Evolutionary conservation across 1,284 basidiomycete species (phyloP).

Genomic region (Leccinum fuscescens): DNA sequence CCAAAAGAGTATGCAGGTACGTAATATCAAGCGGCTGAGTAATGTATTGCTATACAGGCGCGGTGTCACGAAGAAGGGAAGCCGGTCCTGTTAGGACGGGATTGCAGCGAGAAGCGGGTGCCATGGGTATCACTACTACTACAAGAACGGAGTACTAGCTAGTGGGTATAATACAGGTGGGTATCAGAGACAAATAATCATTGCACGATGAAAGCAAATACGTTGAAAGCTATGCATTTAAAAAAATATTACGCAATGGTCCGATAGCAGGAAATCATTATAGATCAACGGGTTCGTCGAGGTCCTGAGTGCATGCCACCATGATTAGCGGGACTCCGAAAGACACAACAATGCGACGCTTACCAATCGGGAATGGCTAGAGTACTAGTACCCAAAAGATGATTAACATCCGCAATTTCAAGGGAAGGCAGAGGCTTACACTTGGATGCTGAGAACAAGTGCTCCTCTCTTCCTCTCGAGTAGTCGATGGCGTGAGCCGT

Average conservation of each 20-base stretch:
- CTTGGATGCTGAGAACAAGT: not conserved
- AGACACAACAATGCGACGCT: not conserved
- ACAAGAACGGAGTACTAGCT: not conserved
- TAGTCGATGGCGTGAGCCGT: not conserved
- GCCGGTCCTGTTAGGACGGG: not conserved
- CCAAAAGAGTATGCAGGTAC: not conserved
- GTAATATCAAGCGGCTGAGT: not conserved
- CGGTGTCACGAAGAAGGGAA: not conserved
- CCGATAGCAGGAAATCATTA: not conserved
- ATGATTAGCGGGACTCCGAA: not conserved
- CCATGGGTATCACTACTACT: not conserved
- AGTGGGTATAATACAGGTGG: not conserved
- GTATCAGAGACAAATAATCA: not conserved
- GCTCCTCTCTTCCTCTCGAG: not conserved
- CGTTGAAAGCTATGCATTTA: not conserved
- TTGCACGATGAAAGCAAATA: not conserved
- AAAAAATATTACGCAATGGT: not conserved
- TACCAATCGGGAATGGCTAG: conserved; percentile 28
- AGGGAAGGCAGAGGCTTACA: not conserved
- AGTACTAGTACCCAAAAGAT: conserved; percentile 13
- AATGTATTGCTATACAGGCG: not conserved
- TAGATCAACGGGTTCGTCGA: not conserved
- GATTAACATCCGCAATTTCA: not conserved
- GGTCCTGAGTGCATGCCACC: not conserved
- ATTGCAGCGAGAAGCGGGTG: not conserved